Evolutionary conservation across 805 yeast genomes (phyloP).

Genomic region (Wickerhamiella vanderwaltii): DNA sequence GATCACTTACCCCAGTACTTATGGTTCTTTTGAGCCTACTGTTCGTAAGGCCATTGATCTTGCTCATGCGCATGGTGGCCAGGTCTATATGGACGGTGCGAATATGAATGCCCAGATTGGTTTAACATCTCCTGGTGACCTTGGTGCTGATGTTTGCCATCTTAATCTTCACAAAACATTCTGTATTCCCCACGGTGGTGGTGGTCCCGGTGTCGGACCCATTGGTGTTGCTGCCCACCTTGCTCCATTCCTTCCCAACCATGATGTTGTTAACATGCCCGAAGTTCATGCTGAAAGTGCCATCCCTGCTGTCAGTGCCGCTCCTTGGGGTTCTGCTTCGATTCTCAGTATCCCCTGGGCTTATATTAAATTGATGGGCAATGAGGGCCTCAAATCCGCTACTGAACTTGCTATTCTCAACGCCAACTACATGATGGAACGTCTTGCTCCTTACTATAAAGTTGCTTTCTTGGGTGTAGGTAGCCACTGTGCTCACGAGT

Average conservation of each 20-base stretch:
- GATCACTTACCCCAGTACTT: conserved; percentile 97
- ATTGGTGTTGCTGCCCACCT: conserved; percentile 82
- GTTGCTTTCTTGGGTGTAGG: conserved; percentile 58
- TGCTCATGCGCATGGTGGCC: conserved; percentile 81
- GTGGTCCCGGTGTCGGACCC: conserved; percentile 99
- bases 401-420: conserved; percentile 84
- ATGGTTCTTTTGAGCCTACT: conserved; percentile 90
- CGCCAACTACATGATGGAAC: conserved; percentile 88
- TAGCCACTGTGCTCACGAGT: conserved; percentile 91
- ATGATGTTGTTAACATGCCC: conserved; percentile 44
- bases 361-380: conserved; percentile 90
- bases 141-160: conserved; percentile 98
- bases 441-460: conserved; percentile 55
- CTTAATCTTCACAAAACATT: conserved; percentile 93
- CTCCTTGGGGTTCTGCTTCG: conserved; percentile 92
- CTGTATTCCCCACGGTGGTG: conserved; percentile 98
- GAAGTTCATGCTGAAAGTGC: conserved; percentile 30
- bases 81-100: conserved; percentile 96
- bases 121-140: conserved; percentile 89
- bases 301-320: conserved; percentile 75
- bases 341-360: conserved; percentile 90
- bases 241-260: conserved; percentile 70
- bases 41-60: conserved; percentile 74
- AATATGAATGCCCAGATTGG: conserved; percentile 99
- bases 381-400: conserved; percentile 68